Conservation (phyloP, 371 early-diverging fungal species). For the Mortierella sp. region DNA sequence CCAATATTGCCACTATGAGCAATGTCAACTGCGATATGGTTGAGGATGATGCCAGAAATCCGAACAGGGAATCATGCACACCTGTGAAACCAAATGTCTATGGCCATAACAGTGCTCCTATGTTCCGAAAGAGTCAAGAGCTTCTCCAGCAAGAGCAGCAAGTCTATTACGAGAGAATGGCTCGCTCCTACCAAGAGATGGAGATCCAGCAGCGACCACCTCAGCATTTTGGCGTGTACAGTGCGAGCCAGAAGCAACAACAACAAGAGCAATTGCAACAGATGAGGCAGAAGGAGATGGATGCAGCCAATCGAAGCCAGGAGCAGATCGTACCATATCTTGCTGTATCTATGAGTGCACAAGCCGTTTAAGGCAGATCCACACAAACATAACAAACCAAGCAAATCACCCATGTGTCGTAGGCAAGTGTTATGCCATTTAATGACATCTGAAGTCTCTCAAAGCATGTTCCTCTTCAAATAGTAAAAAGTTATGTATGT, state of each 20-base stretch:
- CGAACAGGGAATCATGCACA: background rate
- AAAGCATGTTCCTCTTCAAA: no score
- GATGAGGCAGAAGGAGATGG: background rate
- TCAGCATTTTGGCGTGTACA: constrained; percentile 40
- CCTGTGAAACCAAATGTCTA: background rate
- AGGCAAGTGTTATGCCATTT: background rate
- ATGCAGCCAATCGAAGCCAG: constrained; percentile 2
- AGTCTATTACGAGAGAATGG: constrained; percentile 15
- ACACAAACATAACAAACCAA: background rate
- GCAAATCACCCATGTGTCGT: no score
- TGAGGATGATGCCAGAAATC: background rate
- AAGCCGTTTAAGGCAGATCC: background rate
- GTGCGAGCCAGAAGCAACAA: constrained; percentile 13
- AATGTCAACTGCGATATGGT: no score
- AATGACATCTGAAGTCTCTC: background rate
- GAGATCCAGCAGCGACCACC: constrained; percentile 24
- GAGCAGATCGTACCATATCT: constrained; percentile 9
- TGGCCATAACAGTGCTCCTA: background rate
- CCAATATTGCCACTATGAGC: background rate
- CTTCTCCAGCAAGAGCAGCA: constrained; percentile 25
- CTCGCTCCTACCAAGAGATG: constrained; percentile 41
- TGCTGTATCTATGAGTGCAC: background rate
- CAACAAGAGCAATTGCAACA: constrained; percentile 9
- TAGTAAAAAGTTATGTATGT: no score
- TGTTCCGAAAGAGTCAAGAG: constrained; percentile 41